Evolutionary conservation across 2,329 filamentous ascomycete genomes (phyloP).

Genomic region (Chalaropsis thielavioides): DNA sequence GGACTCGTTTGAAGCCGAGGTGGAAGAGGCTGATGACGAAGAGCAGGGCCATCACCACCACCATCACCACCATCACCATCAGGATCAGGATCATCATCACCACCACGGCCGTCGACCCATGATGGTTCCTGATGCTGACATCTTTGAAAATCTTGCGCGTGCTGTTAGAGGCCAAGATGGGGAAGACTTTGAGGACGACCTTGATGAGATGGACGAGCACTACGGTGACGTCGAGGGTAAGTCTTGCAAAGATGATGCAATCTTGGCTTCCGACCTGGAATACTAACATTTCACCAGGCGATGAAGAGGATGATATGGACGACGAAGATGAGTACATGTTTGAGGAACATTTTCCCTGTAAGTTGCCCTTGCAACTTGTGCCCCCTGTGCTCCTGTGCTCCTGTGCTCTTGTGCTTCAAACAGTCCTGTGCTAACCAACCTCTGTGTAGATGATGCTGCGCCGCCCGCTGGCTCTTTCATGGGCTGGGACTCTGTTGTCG

Average conservation of each 20-base stretch:
- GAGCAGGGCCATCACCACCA: slow-evolving; percentile 18
- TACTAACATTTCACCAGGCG: slow-evolving; percentile 25
- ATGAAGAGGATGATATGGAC: slow-evolving; percentile 52
- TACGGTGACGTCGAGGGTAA: slow-evolving; percentile 29
- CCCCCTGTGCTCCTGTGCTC: background rate
- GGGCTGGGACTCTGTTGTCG: slow-evolving; percentile 37
- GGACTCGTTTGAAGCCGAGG: slow-evolving; percentile 36
- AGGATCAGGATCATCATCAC: slow-evolving; percentile 10
- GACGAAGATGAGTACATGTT: slow-evolving; percentile 53
- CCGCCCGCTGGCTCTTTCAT: slow-evolving; percentile 34
- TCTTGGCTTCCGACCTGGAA: too few species aligned
- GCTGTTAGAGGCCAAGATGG: slow-evolving; percentile 34
- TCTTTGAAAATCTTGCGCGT: slow-evolving; percentile 41
- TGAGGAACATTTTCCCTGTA: slow-evolving; percentile 44
- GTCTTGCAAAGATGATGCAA: background rate
- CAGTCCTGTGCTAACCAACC: slow-evolving; percentile 6
- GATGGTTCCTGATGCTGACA: slow-evolving; percentile 30
- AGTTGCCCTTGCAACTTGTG: slow-evolving; percentile 24
- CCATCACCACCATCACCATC: slow-evolving; percentile 13
- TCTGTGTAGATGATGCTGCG: slow-evolving; percentile 24
- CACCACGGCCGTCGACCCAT: slow-evolving; percentile 16
- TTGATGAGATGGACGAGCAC: slow-evolving; percentile 37
- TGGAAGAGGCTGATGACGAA: slow-evolving; percentile 35
- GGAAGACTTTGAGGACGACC: slow-evolving; percentile 39
- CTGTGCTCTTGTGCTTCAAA: slow-evolving; percentile 6